Evolutionary conservation across 331 rosid genomes (phyloP).

Genomic region (Rosa hybrid): DNA sequence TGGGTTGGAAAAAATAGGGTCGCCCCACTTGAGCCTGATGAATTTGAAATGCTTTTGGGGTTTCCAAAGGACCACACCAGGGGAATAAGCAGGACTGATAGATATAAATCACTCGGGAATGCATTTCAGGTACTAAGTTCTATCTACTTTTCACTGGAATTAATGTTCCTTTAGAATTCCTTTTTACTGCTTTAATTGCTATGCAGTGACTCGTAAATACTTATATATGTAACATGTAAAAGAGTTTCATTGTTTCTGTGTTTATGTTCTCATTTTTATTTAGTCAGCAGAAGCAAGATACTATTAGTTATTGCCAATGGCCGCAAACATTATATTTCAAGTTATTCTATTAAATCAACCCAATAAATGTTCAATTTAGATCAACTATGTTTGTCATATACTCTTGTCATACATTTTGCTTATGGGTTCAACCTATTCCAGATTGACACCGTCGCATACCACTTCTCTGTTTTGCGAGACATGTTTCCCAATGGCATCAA

Average conservation of each 20-base stretch:
- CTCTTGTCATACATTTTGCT: slow-evolving; percentile 10
- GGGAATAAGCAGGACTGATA: slow-evolving; percentile 92
- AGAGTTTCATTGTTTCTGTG: neutral
- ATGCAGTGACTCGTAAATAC: neutral
- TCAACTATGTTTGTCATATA: neutral
- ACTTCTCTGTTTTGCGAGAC: slow-evolving; percentile 76
- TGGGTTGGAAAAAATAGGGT: slow-evolving; percentile 96
- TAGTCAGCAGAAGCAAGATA: neutral
- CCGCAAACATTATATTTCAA: neutral
- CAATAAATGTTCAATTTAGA: neutral
- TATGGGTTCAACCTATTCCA: slow-evolving; percentile 38
- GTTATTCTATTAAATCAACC: neutral
- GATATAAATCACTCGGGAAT: slow-evolving; percentile 91
- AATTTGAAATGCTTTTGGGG: slow-evolving; percentile 87
- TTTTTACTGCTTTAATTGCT: neutral
- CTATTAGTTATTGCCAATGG: neutral
- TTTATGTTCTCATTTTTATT: neutral
- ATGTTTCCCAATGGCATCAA: slow-evolving; percentile 81
- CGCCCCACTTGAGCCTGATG: slow-evolving; percentile 95
- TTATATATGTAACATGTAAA: neutral
- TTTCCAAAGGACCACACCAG: slow-evolving; percentile 94
- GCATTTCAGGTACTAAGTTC: slow-evolving; percentile 74
- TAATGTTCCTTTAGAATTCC: neutral
- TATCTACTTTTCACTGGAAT: neutral
- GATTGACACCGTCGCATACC: slow-evolving; percentile 96